These are phyloP conservation scores for Suhomyces coccinellae DNA, from an alignment of 1,139 yeast species.

Conservation along the genomic window DNA sequence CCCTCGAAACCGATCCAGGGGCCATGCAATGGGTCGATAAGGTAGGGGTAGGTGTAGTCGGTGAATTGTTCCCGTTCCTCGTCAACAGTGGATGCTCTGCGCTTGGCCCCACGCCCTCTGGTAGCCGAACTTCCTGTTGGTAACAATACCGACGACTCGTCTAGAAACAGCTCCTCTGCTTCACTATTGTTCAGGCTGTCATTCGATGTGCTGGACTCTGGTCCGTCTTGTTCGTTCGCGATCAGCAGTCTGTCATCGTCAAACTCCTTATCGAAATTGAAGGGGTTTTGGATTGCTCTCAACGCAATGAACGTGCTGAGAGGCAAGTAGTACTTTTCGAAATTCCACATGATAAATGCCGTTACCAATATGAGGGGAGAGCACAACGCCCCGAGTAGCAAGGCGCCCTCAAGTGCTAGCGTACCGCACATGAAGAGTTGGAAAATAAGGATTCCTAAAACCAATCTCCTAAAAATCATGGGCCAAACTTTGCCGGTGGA, in stretches of 20 bases:
- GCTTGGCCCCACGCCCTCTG: conserved; percentile 9
- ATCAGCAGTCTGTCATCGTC: conserved; percentile 34
- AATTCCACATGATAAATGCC: conserved; percentile 51
- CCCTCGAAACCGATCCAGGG: conserved; percentile 62
- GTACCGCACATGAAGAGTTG: conserved; percentile 73
- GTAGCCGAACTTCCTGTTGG: conserved; percentile 17
- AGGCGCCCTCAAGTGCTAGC: conserved; percentile 62
- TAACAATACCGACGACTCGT: conserved; percentile 32
- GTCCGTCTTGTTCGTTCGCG: conserved; percentile 10
- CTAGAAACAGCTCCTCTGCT: conserved; percentile 17
- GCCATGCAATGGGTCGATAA: conserved; percentile 51
- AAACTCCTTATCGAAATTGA: conserved; percentile 43
- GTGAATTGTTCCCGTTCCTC: conserved; percentile 55
- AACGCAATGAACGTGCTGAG: conserved; percentile 61
- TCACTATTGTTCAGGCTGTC: conserved; percentile 13
- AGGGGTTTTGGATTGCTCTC: conserved; percentile 55
- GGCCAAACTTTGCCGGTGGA: conserved; percentile 76
- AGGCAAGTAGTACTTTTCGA: conserved; percentile 61
- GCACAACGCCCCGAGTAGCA: conserved; percentile 49
- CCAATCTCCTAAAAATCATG: conserved; percentile 57
- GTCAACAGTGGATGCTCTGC: conserved; percentile 51
- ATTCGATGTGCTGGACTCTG: conserved; percentile 5
- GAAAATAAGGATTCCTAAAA: conserved; percentile 57
- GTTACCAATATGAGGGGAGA: conserved; percentile 56
- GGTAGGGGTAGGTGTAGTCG: conserved; percentile 52